Evolutionary conservation across 805 yeast species (phyloP), one percentile per base, ranked within the genome.

Genomic region (Limtongia smithiae): DNA sequence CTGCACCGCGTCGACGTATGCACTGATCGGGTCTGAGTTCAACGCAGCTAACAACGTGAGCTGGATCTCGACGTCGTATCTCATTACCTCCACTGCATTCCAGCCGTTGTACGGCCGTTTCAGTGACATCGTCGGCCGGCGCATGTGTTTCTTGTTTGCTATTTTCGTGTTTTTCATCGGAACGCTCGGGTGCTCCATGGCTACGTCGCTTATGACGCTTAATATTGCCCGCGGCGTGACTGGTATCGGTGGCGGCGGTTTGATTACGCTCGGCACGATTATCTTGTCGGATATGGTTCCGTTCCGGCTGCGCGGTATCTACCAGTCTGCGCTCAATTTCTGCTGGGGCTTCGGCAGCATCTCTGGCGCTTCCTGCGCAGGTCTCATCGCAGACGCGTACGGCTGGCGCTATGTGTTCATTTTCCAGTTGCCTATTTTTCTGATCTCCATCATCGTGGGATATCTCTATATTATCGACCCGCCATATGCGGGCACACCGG

Each of bases 231-330:
- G 95, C 58, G 83, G 86, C 52, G 72, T 88, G 44, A 81, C 94
- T 21, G 96, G 96, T n/a, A 75, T 85, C 49, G 96, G 96, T 14
- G 95, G 95, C 14, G 93, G 95, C 6, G 96, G 96, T 1, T 77
- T 88, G 60, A 79, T 82, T 46, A 76, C 91, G 0, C 70, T 87
- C 59, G 78, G 87, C 18, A 83, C 95, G 6, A 83, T 88, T 50
- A 76, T 88, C 5, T 75, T 83, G 57, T 80, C 87, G 20, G 96
- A 88, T 65, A 71, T 86, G 45, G 81, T 89, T 22, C 81, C 94
- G 1, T 50, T 84, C 52, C 72, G 93, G 48, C 78, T 82, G 33
- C 74, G 96, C 50, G 96, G 95, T 1, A 66, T 85, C 28, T 87
- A 79, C 66, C 96, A 89, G 64, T 48, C 59, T 6, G 55, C 57